phyloP scores from a whole-genome alignment of 495 filamentous ascomycete species.

The Jackrogersella minutella region DNA sequence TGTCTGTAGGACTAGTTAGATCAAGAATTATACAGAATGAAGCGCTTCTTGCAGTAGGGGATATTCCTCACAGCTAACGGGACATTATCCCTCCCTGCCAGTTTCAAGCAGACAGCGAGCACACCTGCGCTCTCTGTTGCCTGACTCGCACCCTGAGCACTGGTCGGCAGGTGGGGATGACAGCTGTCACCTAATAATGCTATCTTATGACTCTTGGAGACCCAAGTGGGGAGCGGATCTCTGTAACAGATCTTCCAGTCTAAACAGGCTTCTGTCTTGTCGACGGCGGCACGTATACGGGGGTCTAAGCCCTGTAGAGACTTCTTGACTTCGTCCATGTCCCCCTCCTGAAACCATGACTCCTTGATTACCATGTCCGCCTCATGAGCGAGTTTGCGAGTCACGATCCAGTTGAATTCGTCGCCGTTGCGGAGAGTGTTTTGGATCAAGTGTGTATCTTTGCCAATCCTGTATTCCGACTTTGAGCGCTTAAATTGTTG shows the following conservation, averaged over 20 bases:
- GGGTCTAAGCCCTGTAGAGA: constrained; percentile 50
- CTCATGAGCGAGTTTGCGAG: constrained; percentile 51
- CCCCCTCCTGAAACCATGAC: constrained; percentile 59
- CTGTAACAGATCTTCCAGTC: constrained; percentile 63
- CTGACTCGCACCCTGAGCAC: constrained; percentile 59
- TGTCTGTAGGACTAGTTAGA: constrained; percentile 41
- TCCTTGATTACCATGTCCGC: constrained; percentile 58
- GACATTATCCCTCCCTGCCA: constrained; percentile 55
- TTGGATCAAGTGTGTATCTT: constrained; percentile 58
- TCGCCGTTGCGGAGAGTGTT: constrained; percentile 58
- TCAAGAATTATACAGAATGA: neutral
- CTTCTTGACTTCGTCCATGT: constrained; percentile 56
- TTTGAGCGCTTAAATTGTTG: neutral
- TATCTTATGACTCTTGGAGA: constrained; percentile 55
- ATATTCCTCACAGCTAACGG: constrained; percentile 49
- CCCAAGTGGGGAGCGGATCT: constrained; percentile 58
- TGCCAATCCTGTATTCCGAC: constrained; percentile 50
- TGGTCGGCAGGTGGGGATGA: constrained; percentile 59
- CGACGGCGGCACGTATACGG: constrained; percentile 54
- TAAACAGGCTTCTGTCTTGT: constrained; percentile 56
- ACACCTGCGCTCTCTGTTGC: constrained; percentile 59
- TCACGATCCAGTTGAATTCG: constrained; percentile 63
- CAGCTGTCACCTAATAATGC: constrained; percentile 58
- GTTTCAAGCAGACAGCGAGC: constrained; percentile 54
- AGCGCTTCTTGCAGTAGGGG: no score